These are phyloP conservation scores for Teratosphaeria pseudoeucalypti DNA, from an alignment of 2,329 filamentous ascomycete species.

Conservation along the genomic window DNA sequence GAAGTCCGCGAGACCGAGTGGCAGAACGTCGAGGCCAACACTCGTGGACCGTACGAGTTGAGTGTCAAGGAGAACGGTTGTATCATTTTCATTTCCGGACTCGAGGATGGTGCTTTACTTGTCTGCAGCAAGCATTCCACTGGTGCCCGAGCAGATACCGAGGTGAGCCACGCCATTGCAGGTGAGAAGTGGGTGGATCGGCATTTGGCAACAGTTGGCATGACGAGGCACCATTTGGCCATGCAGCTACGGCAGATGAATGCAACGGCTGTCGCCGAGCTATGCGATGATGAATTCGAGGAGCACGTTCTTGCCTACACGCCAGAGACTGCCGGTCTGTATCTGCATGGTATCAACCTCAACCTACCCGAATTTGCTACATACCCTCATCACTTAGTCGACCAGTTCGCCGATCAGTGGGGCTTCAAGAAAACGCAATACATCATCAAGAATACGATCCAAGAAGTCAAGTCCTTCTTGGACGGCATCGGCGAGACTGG, in stretches of 20 bases:
- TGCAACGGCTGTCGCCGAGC: slow-evolving; percentile 86
- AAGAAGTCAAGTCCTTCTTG: slow-evolving; percentile 67
- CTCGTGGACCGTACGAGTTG: slow-evolving; percentile 81
- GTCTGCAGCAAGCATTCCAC: slow-evolving; percentile 99
- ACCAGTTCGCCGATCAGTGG: slow-evolving; percentile 83
- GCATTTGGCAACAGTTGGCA: slow-evolving; percentile 69
- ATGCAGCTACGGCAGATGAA: slow-evolving; percentile 67
- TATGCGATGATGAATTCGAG: slow-evolving; percentile 93
- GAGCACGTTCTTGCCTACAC: slow-evolving; percentile 91
- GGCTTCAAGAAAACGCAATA: slow-evolving; percentile 85
- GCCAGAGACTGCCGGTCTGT: slow-evolving; percentile 73
- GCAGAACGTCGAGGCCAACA: slow-evolving; percentile 64
- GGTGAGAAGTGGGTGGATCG: slow-evolving; percentile 74
- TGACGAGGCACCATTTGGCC: slow-evolving; percentile 68
- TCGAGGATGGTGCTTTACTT: slow-evolving; percentile 78
- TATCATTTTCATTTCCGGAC: slow-evolving; percentile 90
- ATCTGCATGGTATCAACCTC: slow-evolving; percentile 91
- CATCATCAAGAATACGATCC: slow-evolving; percentile 63
- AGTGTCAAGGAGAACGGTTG: slow-evolving; percentile 99
- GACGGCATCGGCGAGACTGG: slow-evolving; percentile 80
- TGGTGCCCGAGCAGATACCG: slow-evolving; percentile 59
- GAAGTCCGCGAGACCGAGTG: slow-evolving; percentile 78
- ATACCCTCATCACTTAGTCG: slow-evolving; percentile 71
- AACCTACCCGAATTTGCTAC: slow-evolving; percentile 90
- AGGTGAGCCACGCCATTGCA: slow-evolving; percentile 70